A percentile compares a stretch with the other conserved stretches of the same genome.
phyloP scores from a whole-genome alignment of 2,329 filamentous ascomycete species.

The Hymenoscyphus salicellus region DNA sequence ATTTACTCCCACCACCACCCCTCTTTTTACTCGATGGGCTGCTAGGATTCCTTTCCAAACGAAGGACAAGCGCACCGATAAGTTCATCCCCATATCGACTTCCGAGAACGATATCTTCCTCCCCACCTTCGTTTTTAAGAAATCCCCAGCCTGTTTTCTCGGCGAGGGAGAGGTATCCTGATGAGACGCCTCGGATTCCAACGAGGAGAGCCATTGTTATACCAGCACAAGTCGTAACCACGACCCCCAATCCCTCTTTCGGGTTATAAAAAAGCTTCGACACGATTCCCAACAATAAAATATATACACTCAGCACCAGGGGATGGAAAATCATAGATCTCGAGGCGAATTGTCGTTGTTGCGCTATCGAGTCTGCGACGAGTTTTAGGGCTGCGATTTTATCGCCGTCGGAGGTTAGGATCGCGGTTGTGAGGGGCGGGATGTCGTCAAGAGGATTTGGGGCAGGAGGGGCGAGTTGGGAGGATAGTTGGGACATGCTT shows the following conservation, averaged over 20 bases:
- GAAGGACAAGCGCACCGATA: slow-evolving; percentile 68
- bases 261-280: slow-evolving; percentile 43
- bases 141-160: slow-evolving; percentile 33
- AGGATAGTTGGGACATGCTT: slow-evolving; percentile 9
- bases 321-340: slow-evolving; percentile 63
- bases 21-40: slow-evolving; percentile 18
- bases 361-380: slow-evolving; percentile 76
- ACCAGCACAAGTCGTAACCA: slow-evolving; percentile 57
- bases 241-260: slow-evolving; percentile 50
- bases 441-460: slow-evolving; percentile 46
- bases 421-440: slow-evolving; percentile 62
- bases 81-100: slow-evolving; percentile 66
- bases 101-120: slow-evolving; percentile 59
- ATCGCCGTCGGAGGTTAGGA: slow-evolving; percentile 54
- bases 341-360: slow-evolving; percentile 71
- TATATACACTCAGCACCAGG: slow-evolving; percentile 49
- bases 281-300: slow-evolving; percentile 42
- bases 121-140: slow-evolving; percentile 32
- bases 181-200: slow-evolving; percentile 57
- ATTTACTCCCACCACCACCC: slow-evolving; percentile 27
- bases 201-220: slow-evolving; percentile 63
- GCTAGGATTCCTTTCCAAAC: slow-evolving; percentile 50
- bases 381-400: slow-evolving; percentile 67
- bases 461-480: slow-evolving; percentile 27
- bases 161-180: slow-evolving; percentile 49